Conservation (phyloP, 352 stramenopile genomes). For the Saprolegnia diclina region DNA sequence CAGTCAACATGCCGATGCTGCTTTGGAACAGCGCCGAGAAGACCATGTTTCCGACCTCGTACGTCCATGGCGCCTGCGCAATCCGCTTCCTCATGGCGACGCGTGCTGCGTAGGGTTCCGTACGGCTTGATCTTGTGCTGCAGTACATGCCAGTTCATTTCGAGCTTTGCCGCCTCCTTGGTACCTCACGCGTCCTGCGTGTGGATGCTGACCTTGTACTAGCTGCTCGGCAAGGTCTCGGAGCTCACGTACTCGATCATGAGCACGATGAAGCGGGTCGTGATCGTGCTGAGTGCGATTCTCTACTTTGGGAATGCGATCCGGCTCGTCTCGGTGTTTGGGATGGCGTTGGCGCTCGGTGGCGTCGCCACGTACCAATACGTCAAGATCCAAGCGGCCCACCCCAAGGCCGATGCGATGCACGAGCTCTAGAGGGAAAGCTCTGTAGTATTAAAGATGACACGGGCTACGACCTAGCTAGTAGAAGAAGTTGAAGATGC, state of each 20-base stretch:
- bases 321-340: slow-evolving; percentile 54
- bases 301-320: slow-evolving; percentile 82
- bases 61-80: background rate
- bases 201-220: slow-evolving; percentile 27
- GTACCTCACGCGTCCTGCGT: slow-evolving; percentile 1
- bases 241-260: slow-evolving; percentile 88
- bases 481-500: background rate
- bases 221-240: slow-evolving; percentile 78
- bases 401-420: slow-evolving; percentile 12
- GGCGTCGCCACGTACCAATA: slow-evolving; percentile 75
- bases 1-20: slow-evolving; percentile 74
- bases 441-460: slow-evolving; percentile 33
- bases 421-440: slow-evolving; percentile 9
- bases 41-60: slow-evolving; percentile 36
- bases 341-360: slow-evolving; percentile 64
- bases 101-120: slow-evolving; percentile 6
- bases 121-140: slow-evolving; percentile 20
- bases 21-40: slow-evolving; percentile 35
- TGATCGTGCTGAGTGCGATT: slow-evolving; percentile 80
- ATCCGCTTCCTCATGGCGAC: too few species aligned
- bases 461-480: slow-evolving; percentile 24
- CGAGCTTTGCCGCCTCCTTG: slow-evolving; percentile 22
- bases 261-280: slow-evolving; percentile 85
- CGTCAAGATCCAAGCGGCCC: slow-evolving; percentile 49
- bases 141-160: slow-evolving; percentile 23